Percentiles rank a stretch among this genome's conserved stretches.
These are phyloP conservation scores for Paecilomyces sp. DNA, from an alignment of 2,329 filamentous ascomycete species.

Conservation along the genomic window DNA sequence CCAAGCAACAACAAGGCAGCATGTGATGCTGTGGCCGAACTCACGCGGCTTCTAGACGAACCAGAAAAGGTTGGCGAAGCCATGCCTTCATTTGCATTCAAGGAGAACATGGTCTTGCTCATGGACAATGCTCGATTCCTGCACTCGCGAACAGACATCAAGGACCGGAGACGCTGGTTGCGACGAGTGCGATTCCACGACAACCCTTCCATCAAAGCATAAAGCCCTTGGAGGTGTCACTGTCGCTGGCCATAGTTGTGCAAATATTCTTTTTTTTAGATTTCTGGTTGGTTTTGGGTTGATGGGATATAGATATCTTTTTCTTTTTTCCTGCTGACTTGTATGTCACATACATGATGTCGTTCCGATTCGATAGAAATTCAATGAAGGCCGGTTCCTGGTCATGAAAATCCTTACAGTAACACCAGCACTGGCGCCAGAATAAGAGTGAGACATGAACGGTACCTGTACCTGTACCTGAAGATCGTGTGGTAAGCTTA, in stretches of 20 bases:
- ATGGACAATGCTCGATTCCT: conserved; percentile 7
- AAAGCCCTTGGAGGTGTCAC: not conserved
- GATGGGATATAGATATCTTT: not conserved
- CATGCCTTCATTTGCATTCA: conserved; percentile 2
- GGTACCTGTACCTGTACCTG: no score
- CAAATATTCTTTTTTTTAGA: not conserved
- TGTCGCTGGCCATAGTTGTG: not conserved
- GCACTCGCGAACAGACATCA: conserved; percentile 7
- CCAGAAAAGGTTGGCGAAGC: conserved; percentile 1
- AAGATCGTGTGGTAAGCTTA: not conserved
- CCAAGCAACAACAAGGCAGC: conserved; percentile 1
- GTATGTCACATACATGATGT: not conserved
- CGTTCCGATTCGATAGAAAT: not conserved
- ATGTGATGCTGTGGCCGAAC: conserved; percentile 1
- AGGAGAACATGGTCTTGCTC: conserved; percentile 7
- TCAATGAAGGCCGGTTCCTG: not conserved
- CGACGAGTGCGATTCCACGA: conserved; percentile 4
- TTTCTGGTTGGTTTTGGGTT: not conserved
- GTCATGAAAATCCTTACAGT: not conserved
- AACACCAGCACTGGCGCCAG: not conserved
- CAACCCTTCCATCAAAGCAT: not conserved
- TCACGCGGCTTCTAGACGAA: conserved; percentile 1
- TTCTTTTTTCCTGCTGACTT: not conserved
- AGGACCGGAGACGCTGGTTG: conserved; percentile 5
- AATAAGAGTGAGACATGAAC: not conserved